Evolutionary conservation across 495 filamentous ascomycete genomes (phyloP).

Genomic region (Penicillium arizonense): DNA sequence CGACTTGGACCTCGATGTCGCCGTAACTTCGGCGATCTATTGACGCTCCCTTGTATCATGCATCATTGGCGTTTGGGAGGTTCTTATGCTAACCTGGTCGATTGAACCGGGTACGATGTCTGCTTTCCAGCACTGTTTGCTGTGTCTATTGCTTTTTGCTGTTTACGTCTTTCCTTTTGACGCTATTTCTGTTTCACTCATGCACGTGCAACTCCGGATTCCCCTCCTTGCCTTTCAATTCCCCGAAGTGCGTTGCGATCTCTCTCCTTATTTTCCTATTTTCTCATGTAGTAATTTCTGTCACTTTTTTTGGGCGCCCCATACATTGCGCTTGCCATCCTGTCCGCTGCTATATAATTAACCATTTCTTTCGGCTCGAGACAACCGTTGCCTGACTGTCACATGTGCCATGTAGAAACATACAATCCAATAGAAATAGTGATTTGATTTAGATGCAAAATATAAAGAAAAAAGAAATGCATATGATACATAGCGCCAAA

Average conservation of each 20-base stretch:
- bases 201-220: conserved; percentile 31
- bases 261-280: conserved; percentile 18
- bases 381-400: background rate
- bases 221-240: conserved; percentile 20
- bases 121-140: conserved; percentile 15
- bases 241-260: conserved; percentile 27
- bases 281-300: conserved; percentile 19
- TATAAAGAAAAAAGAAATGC: conserved; percentile 13
- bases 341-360: conserved; percentile 6
- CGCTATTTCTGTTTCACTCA: conserved; percentile 11
- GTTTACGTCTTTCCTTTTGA: conserved; percentile 19
- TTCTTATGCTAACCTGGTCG: conserved; percentile 20
- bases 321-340: conserved; percentile 4
- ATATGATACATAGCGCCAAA: conserved; percentile 30
- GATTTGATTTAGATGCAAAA: background rate
- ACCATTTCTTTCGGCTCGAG: conserved; percentile 1
- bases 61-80: conserved; percentile 47
- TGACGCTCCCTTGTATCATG: conserved; percentile 36
- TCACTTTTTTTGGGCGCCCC: conserved; percentile 5
- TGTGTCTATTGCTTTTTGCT: conserved; percentile 21
- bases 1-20: conserved; percentile 22
- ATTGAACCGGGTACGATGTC: conserved; percentile 18
- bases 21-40: conserved; percentile 10
- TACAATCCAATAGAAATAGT: background rate
- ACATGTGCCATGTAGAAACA: background rate